A percentile compares a stretch with the other conserved stretches of the same genome.
Evolutionary conservation across 345 rosid species (phyloP).

Genomic region (Gossypium bickii): DNA sequence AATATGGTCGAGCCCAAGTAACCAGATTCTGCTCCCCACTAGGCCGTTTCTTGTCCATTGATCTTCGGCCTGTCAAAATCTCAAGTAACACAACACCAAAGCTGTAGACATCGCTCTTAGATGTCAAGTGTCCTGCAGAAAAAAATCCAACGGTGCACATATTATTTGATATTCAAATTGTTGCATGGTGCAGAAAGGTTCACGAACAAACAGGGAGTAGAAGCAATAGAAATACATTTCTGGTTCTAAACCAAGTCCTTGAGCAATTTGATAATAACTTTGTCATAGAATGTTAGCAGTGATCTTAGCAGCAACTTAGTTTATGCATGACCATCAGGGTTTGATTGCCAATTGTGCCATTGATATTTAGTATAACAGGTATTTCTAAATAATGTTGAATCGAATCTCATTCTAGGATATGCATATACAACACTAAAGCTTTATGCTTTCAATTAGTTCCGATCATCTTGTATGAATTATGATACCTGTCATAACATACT

Average conservation of each 20-base stretch:
- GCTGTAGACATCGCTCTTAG: constrained; percentile 93
- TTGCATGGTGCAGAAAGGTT: background rate
- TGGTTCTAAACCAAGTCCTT: background rate
- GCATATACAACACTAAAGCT: background rate
- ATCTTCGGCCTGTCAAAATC: constrained; percentile 88
- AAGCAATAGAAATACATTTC: background rate
- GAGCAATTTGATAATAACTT: background rate
- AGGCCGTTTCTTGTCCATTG: constrained; percentile 94
- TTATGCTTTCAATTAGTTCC: background rate
- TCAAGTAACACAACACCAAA: constrained; percentile 92
- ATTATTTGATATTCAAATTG: background rate
- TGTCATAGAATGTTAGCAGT: background rate
- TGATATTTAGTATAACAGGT: background rate
- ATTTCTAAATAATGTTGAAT: background rate
- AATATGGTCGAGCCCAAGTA: constrained; percentile 83
- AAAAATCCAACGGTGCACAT: constrained; percentile 12
- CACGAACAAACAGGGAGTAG: background rate
- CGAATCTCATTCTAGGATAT: constrained; percentile 2
- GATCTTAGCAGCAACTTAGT: background rate
- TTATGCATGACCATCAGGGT: background rate
- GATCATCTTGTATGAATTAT: background rate
- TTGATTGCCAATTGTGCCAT: background rate
- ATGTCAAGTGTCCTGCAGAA: constrained; percentile 76
- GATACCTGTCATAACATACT: constrained; percentile 74
- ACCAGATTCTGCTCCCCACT: constrained; percentile 87